phyloP scores from a whole-genome alignment of 257 asterid genomes.

The Catharanthus roseus region DNA sequence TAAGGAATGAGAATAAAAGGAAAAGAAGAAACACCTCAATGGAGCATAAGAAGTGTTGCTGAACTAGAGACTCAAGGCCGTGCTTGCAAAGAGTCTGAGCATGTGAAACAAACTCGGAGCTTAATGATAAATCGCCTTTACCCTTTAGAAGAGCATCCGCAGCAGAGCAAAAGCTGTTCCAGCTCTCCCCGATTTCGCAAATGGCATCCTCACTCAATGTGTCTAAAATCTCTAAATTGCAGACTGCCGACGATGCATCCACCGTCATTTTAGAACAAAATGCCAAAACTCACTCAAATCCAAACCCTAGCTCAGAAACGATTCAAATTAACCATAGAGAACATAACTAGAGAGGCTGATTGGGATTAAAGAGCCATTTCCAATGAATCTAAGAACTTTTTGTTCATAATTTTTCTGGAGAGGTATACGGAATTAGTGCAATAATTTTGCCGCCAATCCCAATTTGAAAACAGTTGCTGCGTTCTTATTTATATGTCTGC shows the following conservation, averaged over 20 bases:
- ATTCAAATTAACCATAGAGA: not conserved
- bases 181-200: slow-evolving; percentile 50
- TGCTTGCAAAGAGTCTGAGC: slow-evolving; percentile 43
- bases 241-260: slow-evolving; percentile 39
- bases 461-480: not conserved
- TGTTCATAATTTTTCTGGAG: not conserved
- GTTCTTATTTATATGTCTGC: not conserved
- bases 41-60: slow-evolving; percentile 62
- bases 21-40: slow-evolving; percentile 44
- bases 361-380: not conserved
- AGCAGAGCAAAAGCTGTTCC: slow-evolving; percentile 59
- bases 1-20: not conserved
- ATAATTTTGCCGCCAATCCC: slow-evolving; percentile 11
- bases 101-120: slow-evolving; percentile 37
- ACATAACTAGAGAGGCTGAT: not conserved
- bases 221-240: slow-evolving; percentile 53
- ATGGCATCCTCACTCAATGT: slow-evolving; percentile 39
- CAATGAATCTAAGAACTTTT: not conserved
- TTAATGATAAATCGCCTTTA: slow-evolving; percentile 35
- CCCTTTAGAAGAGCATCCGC: slow-evolving; percentile 48
- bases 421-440: not conserved
- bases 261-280: slow-evolving; percentile 36
- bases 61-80: slow-evolving; percentile 62
- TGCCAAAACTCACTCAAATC: not conserved
- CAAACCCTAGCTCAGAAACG: slow-evolving; percentile 5